Evolutionary conservation across 345 rosid species (phyloP).

Genomic region (Physaria fendleri): DNA sequence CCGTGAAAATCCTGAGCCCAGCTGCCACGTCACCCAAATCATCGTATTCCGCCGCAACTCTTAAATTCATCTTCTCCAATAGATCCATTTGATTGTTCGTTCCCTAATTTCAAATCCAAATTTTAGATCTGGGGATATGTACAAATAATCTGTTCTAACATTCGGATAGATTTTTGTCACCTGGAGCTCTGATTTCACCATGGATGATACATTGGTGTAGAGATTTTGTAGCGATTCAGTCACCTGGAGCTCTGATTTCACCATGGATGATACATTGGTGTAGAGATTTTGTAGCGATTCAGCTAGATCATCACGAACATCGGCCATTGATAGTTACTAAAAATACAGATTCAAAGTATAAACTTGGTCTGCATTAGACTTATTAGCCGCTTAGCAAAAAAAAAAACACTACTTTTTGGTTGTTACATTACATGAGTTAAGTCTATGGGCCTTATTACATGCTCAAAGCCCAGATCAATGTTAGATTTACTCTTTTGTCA

Average conservation of each 20-base stretch:
- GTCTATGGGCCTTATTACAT: no score
- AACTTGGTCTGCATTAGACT: no score
- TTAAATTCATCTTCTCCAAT: constrained; percentile 86
- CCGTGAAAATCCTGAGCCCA: constrained; percentile 62
- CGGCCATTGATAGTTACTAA: no score
- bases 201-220: constrained; percentile 56
- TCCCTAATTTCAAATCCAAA: constrained; percentile 36
- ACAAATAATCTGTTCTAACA: no score
- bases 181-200: constrained; percentile 76
- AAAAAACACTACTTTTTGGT: no score
- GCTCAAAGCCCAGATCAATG: no score
- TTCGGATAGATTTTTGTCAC: not conserved
- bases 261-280: constrained; percentile 61
- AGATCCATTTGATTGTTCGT: constrained; percentile 57
- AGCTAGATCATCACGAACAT: constrained; percentile 49
- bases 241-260: constrained; percentile 79
- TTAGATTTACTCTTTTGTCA: no score
- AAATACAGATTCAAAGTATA: no score
- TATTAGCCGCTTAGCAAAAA: no score
- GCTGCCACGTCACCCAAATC: constrained; percentile 75
- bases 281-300: constrained; percentile 62
- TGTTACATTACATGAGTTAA: no score
- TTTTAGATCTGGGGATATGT: not conserved
- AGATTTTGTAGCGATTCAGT: constrained; percentile 56
- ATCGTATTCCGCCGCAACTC: constrained; percentile 61